Evolutionary conservation across 2,329 filamentous ascomycete genomes (phyloP), one percentile per base, ranked within the genome.

Genomic region (Shiraia sp.): DNA sequence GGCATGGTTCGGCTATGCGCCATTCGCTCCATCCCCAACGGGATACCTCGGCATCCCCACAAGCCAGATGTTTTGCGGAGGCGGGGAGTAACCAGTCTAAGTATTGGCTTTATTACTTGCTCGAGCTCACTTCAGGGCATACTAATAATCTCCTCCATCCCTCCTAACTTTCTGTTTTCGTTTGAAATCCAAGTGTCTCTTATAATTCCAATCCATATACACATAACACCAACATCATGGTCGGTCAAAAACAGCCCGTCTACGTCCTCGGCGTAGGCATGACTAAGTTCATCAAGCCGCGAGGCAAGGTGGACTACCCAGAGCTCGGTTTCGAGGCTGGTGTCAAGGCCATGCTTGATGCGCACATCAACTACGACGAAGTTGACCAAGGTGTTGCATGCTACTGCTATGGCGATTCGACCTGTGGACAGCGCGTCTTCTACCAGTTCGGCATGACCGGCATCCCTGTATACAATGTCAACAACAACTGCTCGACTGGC

Each of bases 401-500:
- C 79, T 97, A 95, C 78, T 95, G 90, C 79, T 96, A 96, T 70
- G 92, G 92, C 65, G 92, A 97, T 76, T 90, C 85, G 51, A 96
- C 92, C 41, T 93, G 88, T 72, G 92, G 92, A 33, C 92, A 97
- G 77, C 86, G 92, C 53, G 91, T 97, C 64, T 96, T 97, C 75
- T 97, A 97, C 75, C 92, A 97, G 74, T 96, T 97, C 71, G 93
- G 92, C 75, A 91, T 97, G 86, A 96, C 91, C 30, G 80, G 87
- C 64, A 96, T 97, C 59, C 92, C 92, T 62, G 90, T 97, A 68
- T 91, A 95, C 79, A 97, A 97, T 65, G 90, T 96, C 65, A 97
- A 96, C 81, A 97, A 97, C 79, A 96, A 96, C 77, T 97, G 92
- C 79, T 89, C 88, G 3, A 97, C 92, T 0, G 93, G 92, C n/a